Evolutionary conservation across 1,139 yeast species (phyloP), one percentile per base, ranked within the genome.

Genomic region (Sugiyamaella grinbergsii): DNA sequence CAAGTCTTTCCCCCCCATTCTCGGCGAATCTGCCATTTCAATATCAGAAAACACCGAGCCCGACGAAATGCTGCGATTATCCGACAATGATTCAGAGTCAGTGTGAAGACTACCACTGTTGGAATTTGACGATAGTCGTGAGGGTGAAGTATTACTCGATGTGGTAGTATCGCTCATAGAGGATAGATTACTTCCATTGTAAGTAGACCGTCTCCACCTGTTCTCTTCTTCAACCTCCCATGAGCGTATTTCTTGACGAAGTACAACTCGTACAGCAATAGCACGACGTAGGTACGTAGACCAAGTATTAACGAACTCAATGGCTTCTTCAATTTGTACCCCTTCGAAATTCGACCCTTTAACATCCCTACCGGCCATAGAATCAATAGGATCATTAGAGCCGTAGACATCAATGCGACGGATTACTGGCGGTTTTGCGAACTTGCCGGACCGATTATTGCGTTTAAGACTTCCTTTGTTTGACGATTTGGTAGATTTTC

Each of bases 251-350:
- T 67, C 68, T 33, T 64, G 59, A 15, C 69, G 59, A 26, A 66
- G 58, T 7, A 61, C 57, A 2, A 64, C 64, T 16, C 71, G 56
- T 3, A 64, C 64, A 8, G 71, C 71, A 51, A 67, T 64, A 1
- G 69, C 67, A 5, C 66, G 59, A 15, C 67, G 62, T 43, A 70
- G 54, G 50, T 67, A 70, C 4, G 58, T 47, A 2, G 70, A 60
- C 72, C 73, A 69, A 1, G 70, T 60, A 19, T 58, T 60, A 6
- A 69, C 70, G 50, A 69, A 68, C 11, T 62, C 64, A 26, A 63
- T 47, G 2, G 68, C 67, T 20, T 61, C 65, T 4, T 63, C 66
- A 13, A 63, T 58, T 33, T 57, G 50, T 18, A 36, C 45, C 8
- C 49, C 41, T n/a, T 55, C 58, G 34, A 53, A 50, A 16, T 23